Evolutionary conservation across 805 yeast genomes (phyloP).

Genomic region (Candida xyloterini): DNA sequence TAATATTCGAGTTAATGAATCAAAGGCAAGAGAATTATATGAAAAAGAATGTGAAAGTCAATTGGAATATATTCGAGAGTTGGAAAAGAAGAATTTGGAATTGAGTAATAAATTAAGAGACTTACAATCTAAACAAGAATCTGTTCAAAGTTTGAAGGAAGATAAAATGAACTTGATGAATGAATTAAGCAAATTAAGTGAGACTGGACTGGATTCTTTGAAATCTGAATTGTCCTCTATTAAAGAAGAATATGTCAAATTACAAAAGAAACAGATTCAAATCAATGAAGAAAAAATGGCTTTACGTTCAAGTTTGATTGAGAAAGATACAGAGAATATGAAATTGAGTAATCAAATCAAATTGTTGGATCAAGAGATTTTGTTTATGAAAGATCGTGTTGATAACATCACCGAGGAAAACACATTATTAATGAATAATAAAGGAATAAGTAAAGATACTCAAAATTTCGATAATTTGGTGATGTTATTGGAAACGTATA

Average conservation of each 20-base stretch:
- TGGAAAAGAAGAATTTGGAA: constrained; percentile 51
- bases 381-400: background rate
- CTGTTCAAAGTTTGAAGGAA: constrained; percentile 39
- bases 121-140: constrained; percentile 44
- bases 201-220: no score
- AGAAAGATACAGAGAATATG: no score
- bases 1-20: constrained; percentile 19
- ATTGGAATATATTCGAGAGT: constrained; percentile 40
- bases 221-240: no score
- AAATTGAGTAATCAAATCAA: constrained; percentile 16
- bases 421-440: background rate
- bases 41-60: constrained; percentile 37
- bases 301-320: no score
- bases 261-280: constrained; percentile 11
- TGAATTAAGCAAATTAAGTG: constrained; percentile 15
- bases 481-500: constrained; percentile 53
- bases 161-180: constrained; percentile 12
- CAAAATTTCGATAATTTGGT: constrained; percentile 37
- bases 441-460: constrained; percentile 8
- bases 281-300: no score
- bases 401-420: constrained; percentile 16
- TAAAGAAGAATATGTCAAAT: no score
- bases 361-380: constrained; percentile 19
- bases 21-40: constrained; percentile 31
- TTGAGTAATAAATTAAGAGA: constrained; percentile 52